phyloP scores from a whole-genome alignment of 116 monocot species.

The Zostera marina region DNA sequence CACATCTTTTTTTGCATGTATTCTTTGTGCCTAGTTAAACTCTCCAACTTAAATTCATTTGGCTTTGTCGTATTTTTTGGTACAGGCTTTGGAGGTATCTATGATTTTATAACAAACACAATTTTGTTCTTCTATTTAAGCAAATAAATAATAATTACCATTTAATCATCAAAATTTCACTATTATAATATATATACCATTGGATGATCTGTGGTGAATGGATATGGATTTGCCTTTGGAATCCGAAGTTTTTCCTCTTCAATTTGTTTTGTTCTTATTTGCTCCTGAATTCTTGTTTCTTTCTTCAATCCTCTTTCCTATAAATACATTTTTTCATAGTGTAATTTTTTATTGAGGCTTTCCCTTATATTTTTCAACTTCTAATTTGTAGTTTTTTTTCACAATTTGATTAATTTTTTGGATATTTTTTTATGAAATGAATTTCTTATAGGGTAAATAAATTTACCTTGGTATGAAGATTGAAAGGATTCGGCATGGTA shows the following conservation, averaged over 20 bases:
- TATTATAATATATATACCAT: slow-evolving; percentile 34
- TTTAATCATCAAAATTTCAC: neutral
- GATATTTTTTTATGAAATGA: no score
- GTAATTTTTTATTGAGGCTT: no score
- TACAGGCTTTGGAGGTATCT: slow-evolving; percentile 79
- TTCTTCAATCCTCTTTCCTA: slow-evolving; percentile 73
- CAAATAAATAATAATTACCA: no score
- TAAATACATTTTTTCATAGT: no score
- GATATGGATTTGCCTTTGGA: slow-evolving; percentile 67
- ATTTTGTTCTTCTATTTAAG: no score
- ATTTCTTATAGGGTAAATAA: no score
- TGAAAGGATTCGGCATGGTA: slow-evolving; percentile 72
- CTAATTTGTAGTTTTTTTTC: no score
- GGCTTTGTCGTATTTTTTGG: slow-evolving; percentile 65
- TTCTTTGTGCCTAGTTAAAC: slow-evolving; percentile 67
- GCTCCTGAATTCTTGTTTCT: slow-evolving; percentile 36
- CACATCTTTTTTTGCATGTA: slow-evolving; percentile 51
- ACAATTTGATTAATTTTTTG: no score
- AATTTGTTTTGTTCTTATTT: slow-evolving; percentile 35
- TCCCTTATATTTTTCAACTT: no score
- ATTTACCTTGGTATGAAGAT: slow-evolving; percentile 49
- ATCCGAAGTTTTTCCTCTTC: slow-evolving; percentile 64
- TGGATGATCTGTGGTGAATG: slow-evolving; percentile 84
- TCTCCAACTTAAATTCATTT: slow-evolving; percentile 61
- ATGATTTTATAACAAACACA: no score